Evolutionary conservation across 768 basidiomycete species (phyloP).

Genomic region (Hysterangium stoloniferum): DNA sequence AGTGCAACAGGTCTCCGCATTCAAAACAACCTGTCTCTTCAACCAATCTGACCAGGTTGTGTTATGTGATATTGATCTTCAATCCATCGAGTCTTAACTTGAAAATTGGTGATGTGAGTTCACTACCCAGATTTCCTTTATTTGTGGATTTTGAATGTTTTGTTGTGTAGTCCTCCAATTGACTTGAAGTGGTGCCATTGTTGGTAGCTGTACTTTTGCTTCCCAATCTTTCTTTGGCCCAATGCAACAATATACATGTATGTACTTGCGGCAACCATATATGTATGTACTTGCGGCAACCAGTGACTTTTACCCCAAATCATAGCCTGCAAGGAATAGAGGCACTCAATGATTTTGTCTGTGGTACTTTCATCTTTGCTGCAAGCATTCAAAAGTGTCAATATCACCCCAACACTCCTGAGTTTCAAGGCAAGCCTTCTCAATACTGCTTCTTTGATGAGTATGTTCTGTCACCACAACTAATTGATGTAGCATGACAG

Average conservation of each 20-base stretch:
- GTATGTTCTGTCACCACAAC: slow-evolving; percentile 30
- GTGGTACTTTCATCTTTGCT: slow-evolving; percentile 48
- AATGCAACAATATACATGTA: slow-evolving; percentile 51
- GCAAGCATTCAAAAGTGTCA: slow-evolving; percentile 53
- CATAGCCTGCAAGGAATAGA: slow-evolving; percentile 47
- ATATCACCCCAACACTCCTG: slow-evolving; percentile 49
- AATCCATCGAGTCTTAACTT: slow-evolving; percentile 67
- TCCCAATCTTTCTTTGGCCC: slow-evolving; percentile 48
- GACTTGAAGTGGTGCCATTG: slow-evolving; percentile 36
- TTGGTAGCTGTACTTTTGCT: slow-evolving; percentile 60
- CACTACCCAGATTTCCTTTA: slow-evolving; percentile 21
- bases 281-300: no score
- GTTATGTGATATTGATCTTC: slow-evolving; percentile 43
- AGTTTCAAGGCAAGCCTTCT: slow-evolving; percentile 52
- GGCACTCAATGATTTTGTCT: slow-evolving; percentile 62
- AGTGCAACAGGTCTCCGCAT: no score
- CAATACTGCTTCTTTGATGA: slow-evolving; percentile 44
- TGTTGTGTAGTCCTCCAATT: slow-evolving; percentile 47
- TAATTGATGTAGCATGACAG: no score
- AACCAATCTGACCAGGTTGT: not conserved
- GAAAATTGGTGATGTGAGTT: slow-evolving; percentile 54
- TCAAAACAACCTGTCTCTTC: no score
- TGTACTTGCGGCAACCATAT: slow-evolving; percentile 39
- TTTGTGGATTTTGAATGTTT: no score
- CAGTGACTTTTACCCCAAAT: slow-evolving; percentile 65